Evolutionary conservation across 306 rosid species (phyloP).

Genomic region (Dryas drummondii): DNA sequence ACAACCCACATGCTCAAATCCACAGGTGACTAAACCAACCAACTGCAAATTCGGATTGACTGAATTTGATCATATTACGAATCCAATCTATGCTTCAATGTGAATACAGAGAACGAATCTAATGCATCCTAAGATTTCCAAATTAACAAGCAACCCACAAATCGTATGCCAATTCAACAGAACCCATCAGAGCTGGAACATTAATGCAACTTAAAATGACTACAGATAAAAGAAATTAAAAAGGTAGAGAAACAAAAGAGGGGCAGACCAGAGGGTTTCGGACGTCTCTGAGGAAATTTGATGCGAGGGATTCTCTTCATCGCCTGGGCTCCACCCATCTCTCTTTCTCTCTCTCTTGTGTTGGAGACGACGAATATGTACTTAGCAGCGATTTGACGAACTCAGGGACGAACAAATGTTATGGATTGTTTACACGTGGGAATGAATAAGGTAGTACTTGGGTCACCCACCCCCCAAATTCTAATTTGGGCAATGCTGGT

Average conservation of each 20-base stretch:
- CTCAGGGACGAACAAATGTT: no score
- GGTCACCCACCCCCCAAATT: no score
- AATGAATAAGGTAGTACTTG: no score
- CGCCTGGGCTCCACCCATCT: constrained; percentile 60
- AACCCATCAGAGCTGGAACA: neutral
- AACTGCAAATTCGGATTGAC: neutral
- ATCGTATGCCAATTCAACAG: neutral
- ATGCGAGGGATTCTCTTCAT: constrained; percentile 74
- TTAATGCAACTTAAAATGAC: neutral
- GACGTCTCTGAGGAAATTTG: constrained; percentile 64
- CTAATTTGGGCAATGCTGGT: no score
- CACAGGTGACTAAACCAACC: neutral
- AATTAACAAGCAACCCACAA: neutral
- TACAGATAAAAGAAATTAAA: neutral
- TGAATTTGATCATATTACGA: neutral
- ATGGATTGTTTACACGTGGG: no score
- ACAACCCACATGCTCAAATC: neutral
- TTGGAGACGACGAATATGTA: neutral
- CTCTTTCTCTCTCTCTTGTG: neutral
- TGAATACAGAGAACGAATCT: neutral
- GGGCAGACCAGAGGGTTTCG: constrained; percentile 40
- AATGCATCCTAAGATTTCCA: neutral
- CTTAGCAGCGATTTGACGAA: no score
- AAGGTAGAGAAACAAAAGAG: neutral
- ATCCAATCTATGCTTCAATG: neutral